Base-by-base conservation (phyloP, 805 yeast species). In the Candida odintsovae region DNA sequence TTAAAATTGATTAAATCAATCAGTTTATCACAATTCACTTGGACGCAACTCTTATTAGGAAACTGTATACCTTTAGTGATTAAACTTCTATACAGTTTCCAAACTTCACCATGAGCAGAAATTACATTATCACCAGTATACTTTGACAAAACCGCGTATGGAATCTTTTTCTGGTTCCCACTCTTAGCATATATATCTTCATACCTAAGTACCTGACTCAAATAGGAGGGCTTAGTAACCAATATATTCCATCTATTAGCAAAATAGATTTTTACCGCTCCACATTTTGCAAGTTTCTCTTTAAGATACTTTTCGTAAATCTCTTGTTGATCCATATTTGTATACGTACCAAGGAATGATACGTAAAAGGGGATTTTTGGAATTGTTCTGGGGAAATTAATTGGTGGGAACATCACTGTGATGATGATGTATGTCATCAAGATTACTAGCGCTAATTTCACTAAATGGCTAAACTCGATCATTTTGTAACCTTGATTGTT, bases 311-410 rank as follows among this genome's bases (percentile, higher is more conserved):
- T 42, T 10, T 72, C 59, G 58, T 66, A 79, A 8, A 79, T 65
- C 22, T 75, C 68, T 26, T 64, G 55, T 53, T 80, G 84, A 52
- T 78, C 84, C 52, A 73, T 55, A 3, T 60, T 55, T 1, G 73
- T 67, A 28, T 70, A 59, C 0, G 69, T 51, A 0, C 80, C 73
- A 21, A 79, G 54, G 50, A 79, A 76, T 0, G 77, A 67, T 3
- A 77, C 82, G 54, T 76, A 79, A 52, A 79, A 77, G 2, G 85
- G 84, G n/a, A 80, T 69, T 0, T 83, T 78, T 5, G 85, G 84
- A 23, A 79, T 77, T 41, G 70, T 74, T 39, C 49, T 62, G 0
- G 83, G 83, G 53, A 77, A 77, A 48, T 69, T 69, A 35, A 59
- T 56, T 3, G 83, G 83, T 5, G 83, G 83, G 6, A 72, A 44